Percentiles rank a stretch among this genome's conserved stretches.
phyloP scores from a whole-genome alignment of 371 early-diverging fungal species.

The Phascolomyces articulosus region DNA sequence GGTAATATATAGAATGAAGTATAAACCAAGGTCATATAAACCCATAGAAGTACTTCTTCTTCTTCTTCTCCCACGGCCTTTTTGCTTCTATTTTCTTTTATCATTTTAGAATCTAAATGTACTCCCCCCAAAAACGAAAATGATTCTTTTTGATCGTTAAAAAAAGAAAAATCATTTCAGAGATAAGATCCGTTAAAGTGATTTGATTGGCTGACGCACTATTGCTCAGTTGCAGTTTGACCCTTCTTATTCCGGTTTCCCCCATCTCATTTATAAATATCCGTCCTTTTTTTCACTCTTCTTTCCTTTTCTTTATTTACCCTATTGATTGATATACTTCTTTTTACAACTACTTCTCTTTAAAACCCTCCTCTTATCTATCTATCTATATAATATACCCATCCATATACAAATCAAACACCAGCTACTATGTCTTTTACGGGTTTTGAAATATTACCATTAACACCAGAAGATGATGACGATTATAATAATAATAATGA shows the following conservation, averaged over 20 bases:
- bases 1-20: too few species aligned
- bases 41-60: too few species aligned
- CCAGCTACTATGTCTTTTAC: constrained; percentile 6
- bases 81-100: too few species aligned
- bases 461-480: constrained; percentile 25
- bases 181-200: constrained; percentile 10
- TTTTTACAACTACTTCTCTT: too few species aligned
- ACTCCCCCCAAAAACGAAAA: background rate
- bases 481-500: constrained; percentile 10
- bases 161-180: background rate
- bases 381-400: background rate
- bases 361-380: background rate
- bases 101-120: too few species aligned
- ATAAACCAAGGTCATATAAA: too few species aligned
- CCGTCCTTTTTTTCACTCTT: background rate
- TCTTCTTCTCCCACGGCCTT: too few species aligned
- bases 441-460: constrained; percentile 23
- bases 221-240: constrained; percentile 10
- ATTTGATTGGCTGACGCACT: constrained; percentile 9
- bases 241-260: constrained; percentile 8
- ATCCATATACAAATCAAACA: background rate
- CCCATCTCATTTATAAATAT: constrained; percentile 5
- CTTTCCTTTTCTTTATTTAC: background rate
- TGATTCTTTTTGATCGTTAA: too few species aligned
- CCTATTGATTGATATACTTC: background rate